phyloP scores from a whole-genome alignment of 2,329 filamentous ascomycete genomes.

The Claviceps monticola region DNA sequence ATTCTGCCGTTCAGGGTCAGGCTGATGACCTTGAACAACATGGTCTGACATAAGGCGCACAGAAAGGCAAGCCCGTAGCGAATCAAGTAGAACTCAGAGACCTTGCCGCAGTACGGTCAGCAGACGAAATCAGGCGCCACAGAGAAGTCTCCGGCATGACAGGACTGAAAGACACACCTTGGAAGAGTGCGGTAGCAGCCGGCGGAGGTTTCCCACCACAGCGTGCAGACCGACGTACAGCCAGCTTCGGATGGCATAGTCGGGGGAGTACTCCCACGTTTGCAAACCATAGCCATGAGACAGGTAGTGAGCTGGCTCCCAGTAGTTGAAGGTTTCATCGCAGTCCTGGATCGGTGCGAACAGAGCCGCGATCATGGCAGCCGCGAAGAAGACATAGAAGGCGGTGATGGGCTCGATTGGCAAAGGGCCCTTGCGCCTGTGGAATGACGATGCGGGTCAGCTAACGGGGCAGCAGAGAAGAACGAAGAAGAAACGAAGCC shows the following conservation, averaged over 20 bases:
- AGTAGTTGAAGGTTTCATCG: slow-evolving; percentile 98
- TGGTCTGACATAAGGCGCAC: slow-evolving; percentile 71
- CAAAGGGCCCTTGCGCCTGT: slow-evolving; percentile 39
- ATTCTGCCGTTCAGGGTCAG: slow-evolving; percentile 68
- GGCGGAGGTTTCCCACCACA: slow-evolving; percentile 50
- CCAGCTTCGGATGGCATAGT: slow-evolving; percentile 93
- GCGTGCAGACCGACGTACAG: slow-evolving; percentile 75
- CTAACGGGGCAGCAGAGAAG: background rate
- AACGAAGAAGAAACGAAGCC: background rate
- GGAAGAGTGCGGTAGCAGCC: slow-evolving; percentile 45
- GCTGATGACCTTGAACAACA: slow-evolving; percentile 66
- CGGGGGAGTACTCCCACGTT: slow-evolving; percentile 97
- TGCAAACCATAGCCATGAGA: slow-evolving; percentile 85
- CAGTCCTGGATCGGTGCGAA: slow-evolving; percentile 93
- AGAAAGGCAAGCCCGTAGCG: slow-evolving; percentile 59
- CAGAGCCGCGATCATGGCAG: slow-evolving; percentile 61
- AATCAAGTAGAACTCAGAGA: slow-evolving; percentile 76
- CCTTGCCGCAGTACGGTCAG: slow-evolving; percentile 22
- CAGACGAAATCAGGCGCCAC: background rate
- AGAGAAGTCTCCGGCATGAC: background rate
- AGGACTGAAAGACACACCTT: slow-evolving; percentile 31
- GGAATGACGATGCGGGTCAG: background rate
- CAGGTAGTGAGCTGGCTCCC: slow-evolving; percentile 92
- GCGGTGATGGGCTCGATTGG: slow-evolving; percentile 58
- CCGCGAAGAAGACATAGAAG: slow-evolving; percentile 66